A percentile compares a stretch with the other conserved stretches of the same genome.
These are phyloP conservation scores for Alternaria sp. DNA, from an alignment of 2,329 filamentous ascomycete genomes.

Conservation along the genomic window DNA sequence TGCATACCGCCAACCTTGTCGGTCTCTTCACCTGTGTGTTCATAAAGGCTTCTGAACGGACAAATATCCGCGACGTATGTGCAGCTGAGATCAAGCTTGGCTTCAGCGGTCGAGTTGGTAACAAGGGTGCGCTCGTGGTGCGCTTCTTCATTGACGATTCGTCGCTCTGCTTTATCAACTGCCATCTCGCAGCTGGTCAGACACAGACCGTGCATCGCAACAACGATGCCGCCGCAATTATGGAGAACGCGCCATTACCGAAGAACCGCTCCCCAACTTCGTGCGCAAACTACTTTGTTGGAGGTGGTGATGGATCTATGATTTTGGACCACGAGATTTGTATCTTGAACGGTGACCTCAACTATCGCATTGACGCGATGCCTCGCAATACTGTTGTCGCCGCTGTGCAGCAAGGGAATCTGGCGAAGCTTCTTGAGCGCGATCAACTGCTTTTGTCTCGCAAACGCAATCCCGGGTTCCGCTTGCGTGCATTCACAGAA, in stretches of 20 bases:
- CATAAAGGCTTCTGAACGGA: conserved; percentile 80
- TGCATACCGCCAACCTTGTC: conserved; percentile 90
- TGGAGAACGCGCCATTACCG: conserved; percentile 81
- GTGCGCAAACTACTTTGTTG: conserved; percentile 80
- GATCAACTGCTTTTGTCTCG: conserved; percentile 92
- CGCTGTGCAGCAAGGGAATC: conserved; percentile 81
- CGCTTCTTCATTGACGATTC: conserved; percentile 95
- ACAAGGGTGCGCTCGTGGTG: conserved; percentile 92
- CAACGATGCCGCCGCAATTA: conserved; percentile 88
- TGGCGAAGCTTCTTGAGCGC: conserved; percentile 86
- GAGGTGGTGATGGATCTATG: conserved; percentile 94
- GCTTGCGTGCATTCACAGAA: conserved; percentile 89
- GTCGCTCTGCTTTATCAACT: conserved; percentile 96
- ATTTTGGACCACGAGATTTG: conserved; percentile 98
- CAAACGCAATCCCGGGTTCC: conserved; percentile 88
- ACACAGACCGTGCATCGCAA: conserved; percentile 89
- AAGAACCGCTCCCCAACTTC: conserved; percentile 71
- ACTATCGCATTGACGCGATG: conserved; percentile 98
- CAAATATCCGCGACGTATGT: conserved; percentile 78
- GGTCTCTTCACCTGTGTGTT: conserved; percentile 97
- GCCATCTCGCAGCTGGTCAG: conserved; percentile 94
- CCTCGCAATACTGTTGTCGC: conserved; percentile 90
- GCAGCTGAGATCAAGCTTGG: conserved; percentile 91
- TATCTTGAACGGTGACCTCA: conserved; percentile 93
- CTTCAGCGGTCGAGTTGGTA: conserved; percentile 94